Conservation (phyloP, 306 rosid species). For the Lupinus albus region DNA sequence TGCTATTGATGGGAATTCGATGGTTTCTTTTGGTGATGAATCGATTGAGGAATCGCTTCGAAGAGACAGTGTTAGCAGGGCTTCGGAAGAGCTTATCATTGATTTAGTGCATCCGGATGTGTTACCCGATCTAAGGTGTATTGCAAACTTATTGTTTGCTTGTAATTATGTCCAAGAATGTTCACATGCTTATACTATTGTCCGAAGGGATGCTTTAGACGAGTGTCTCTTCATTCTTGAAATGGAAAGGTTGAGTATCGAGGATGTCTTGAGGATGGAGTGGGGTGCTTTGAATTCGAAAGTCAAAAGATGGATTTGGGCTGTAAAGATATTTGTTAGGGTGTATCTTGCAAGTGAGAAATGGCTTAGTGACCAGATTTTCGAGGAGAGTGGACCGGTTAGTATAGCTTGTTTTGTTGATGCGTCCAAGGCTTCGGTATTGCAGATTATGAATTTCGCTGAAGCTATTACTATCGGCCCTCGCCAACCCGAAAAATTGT, state of each 20-base stretch:
- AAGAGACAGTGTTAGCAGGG: slow-evolving; percentile 65
- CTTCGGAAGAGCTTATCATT: slow-evolving; percentile 60
- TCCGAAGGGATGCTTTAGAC: slow-evolving; percentile 79
- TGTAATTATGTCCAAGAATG: slow-evolving; percentile 76
- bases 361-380: slow-evolving; percentile 74
- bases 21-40: slow-evolving; percentile 73
- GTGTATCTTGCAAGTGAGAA: slow-evolving; percentile 86
- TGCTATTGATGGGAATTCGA: slow-evolving; percentile 60
- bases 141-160: slow-evolving; percentile 69
- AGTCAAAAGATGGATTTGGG: slow-evolving; percentile 82
- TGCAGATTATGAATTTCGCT: slow-evolving; percentile 86
- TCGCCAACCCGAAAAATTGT: slow-evolving; percentile 82
- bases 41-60: slow-evolving; percentile 63
- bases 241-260: slow-evolving; percentile 82
- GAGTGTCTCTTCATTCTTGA: slow-evolving; percentile 76
- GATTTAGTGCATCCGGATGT: slow-evolving; percentile 71
- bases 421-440: slow-evolving; percentile 78
- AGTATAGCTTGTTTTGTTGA: slow-evolving; percentile 67
- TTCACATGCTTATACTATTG: slow-evolving; percentile 65
- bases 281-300: slow-evolving; percentile 74
- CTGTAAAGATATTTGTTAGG: slow-evolving; percentile 79
- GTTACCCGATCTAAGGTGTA: slow-evolving; percentile 66
- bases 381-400: slow-evolving; percentile 60
- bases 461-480: slow-evolving; percentile 96
- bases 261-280: slow-evolving; percentile 79